These are phyloP conservation scores for Pleurotus tuber-regium DNA, from an alignment of 768 basidiomycete species.

Conservation along the genomic window DNA sequence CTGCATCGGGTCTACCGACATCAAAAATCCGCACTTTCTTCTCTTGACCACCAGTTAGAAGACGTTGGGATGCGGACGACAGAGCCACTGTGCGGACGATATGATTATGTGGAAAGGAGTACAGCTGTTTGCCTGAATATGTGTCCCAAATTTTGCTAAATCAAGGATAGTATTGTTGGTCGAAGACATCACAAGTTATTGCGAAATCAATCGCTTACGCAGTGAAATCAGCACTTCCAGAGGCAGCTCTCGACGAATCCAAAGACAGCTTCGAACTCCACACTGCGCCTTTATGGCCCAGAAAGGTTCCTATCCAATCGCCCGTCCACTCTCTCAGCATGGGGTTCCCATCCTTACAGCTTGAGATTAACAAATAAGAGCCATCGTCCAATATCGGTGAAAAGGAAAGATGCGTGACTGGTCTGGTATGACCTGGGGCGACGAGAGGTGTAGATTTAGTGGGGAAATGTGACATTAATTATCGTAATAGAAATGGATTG, in stretches of 20 bases:
- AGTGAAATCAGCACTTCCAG: slow-evolving; percentile 95
- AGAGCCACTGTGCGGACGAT: slow-evolving; percentile 95
- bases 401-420: slow-evolving; percentile 93
- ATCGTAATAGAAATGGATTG: slow-evolving; percentile 23
- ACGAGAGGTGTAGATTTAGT: slow-evolving; percentile 76
- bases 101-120: slow-evolving; percentile 98
- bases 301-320: slow-evolving; percentile 96
- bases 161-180: slow-evolving; percentile 13
- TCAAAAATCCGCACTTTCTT: slow-evolving; percentile 98
- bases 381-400: slow-evolving; percentile 82
- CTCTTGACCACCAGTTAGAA: slow-evolving; percentile 93
- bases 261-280: slow-evolving; percentile 92
- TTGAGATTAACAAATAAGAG: slow-evolving; percentile 87
- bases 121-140: slow-evolving; percentile 79
- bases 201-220: slow-evolving; percentile 78
- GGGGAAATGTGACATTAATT: slow-evolving; percentile 52
- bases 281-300: slow-evolving; percentile 92
- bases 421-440: slow-evolving; percentile 82
- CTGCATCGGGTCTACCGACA: slow-evolving; percentile 80
- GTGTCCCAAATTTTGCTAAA: slow-evolving; percentile 94
- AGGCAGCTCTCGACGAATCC: slow-evolving; percentile 84
- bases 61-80: slow-evolving; percentile 63
- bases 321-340: slow-evolving; percentile 97
- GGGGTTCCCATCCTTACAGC: slow-evolving; percentile 98
- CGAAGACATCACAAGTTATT: slow-evolving; percentile 5